Evolutionary conservation across 2,329 filamentous ascomycete species (phyloP), one percentile per base, ranked within the genome.

Genomic region (Didymella glomerata): DNA sequence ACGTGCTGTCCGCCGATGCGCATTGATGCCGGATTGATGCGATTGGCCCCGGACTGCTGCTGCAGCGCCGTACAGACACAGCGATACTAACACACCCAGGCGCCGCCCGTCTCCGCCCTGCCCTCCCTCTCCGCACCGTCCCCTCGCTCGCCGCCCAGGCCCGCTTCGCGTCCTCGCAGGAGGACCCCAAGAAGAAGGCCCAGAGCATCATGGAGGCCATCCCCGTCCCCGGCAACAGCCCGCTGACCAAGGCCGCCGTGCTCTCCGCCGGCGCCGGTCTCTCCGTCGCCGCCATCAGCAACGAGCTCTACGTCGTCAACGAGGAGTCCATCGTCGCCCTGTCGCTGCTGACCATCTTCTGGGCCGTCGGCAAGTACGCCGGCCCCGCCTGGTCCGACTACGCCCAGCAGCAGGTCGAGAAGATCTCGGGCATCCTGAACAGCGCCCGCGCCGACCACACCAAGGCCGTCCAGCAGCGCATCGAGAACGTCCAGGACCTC

Each of bases 251-350:
- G 90, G 93, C 92, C 71, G 95, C 95, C 76, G 94, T 97, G 78
- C 90, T 99, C 76, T 98, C 94, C 77, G 93, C 92, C 74, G 90
- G 90, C 68, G 92, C 95, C 76, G 94, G 91, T 83, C 82, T 96
- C 73, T 93, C 91, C 76, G 87, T 96, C 80, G 96, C 95, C 78
- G 95, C 93, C 76, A 93, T 99, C 83, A 96, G 91, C 89, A 99
- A 96, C 84, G 95, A 99, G 88, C 93, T 98, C 85, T 98, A 97
- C 83, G 93, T 99, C 79, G 86, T 99, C 83, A 99, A 99, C 85
- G 95, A 99, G 86, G 95, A 99, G 86, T 91, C 93, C 66, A 91
- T 99, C 78, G 91, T 96, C 77, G 91, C 92, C 69, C 87, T 99
- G 83, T 95, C 91, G 80, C 86, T 99, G 75, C 84, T 98, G 77